Conservation (phyloP, 495 filamentous ascomycete genomes). For the Penicillium goetzii region DNA sequence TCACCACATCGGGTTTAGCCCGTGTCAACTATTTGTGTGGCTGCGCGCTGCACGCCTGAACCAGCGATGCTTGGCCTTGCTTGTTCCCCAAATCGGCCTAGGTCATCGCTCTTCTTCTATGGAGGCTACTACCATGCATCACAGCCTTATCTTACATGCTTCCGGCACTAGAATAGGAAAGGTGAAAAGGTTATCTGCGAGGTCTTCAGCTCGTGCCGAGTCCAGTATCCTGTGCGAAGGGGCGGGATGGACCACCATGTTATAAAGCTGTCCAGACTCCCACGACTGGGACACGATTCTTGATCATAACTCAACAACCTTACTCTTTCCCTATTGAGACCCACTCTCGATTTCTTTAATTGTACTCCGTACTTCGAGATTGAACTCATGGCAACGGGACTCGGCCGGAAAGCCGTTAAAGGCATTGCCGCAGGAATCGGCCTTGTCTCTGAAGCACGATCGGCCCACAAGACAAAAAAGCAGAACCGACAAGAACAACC, state of each 20-base stretch:
- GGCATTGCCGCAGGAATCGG: constrained; percentile 49
- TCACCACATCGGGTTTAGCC: not conserved
- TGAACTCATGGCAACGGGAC: not conserved
- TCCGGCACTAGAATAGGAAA: not conserved
- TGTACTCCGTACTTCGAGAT: not conserved
- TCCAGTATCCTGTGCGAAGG: constrained; percentile 2
- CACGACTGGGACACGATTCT: not conserved
- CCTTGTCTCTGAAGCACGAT: constrained; percentile 49
- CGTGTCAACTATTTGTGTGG: not conserved
- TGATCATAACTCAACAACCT: not conserved
- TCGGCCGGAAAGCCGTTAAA: constrained; percentile 23
- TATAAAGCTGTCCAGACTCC: not conserved
- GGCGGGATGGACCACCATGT: not conserved
- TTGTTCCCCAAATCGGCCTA: not conserved
- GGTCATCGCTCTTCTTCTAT: not conserved
- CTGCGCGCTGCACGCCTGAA: constrained; percentile 1
- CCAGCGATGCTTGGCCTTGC: not conserved
- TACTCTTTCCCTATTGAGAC: not conserved
- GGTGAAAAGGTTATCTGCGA: not conserved
- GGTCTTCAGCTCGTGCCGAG: not conserved
- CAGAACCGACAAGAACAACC: constrained; percentile 5
- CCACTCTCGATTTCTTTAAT: not conserved
- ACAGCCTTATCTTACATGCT: not conserved
- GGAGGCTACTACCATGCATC: not conserved
- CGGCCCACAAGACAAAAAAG: constrained; percentile 43